Conservation (phyloP, 169 alveolate genomes). For the Cryptosporidium andersoni region DNA sequence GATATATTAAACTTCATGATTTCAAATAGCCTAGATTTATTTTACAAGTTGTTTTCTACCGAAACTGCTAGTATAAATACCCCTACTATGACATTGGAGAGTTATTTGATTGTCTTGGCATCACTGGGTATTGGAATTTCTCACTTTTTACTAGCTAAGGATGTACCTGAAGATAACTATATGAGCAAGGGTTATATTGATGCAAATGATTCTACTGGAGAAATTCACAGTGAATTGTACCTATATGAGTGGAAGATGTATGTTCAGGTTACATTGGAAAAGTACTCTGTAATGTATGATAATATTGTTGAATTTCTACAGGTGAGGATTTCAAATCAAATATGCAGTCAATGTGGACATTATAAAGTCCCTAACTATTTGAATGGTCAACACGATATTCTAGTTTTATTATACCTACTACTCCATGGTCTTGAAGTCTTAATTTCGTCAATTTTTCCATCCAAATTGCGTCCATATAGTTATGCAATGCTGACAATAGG, state of each 20-base stretch:
- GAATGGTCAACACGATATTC: neutral
- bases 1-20: conserved; percentile 34
- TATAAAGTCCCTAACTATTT: neutral
- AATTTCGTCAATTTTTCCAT: conserved; percentile 44
- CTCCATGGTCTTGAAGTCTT: conserved; percentile 45
- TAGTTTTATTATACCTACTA: conserved; percentile 30
- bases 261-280: conserved; percentile 6
- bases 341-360: neutral
- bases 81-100: conserved; percentile 57
- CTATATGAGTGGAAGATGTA: conserved; percentile 32
- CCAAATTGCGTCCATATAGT: conserved; percentile 52
- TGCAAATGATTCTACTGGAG: neutral
- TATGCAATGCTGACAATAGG: conserved; percentile 45
- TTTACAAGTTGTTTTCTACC: conserved; percentile 18
- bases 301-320: conserved; percentile 1
- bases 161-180: neutral
- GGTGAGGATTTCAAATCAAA: neutral
- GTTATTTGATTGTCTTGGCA: conserved; percentile 20
- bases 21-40: conserved; percentile 16
- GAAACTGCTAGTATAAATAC: neutral
- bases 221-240: neutral
- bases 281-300: conserved; percentile 11
- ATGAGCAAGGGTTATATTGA: neutral
- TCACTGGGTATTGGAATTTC: conserved; percentile 45
- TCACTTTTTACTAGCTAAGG: neutral